Evolutionary conservation across 306 rosid genomes (phyloP).

Genomic region (Gastrolobium villosum): DNA sequence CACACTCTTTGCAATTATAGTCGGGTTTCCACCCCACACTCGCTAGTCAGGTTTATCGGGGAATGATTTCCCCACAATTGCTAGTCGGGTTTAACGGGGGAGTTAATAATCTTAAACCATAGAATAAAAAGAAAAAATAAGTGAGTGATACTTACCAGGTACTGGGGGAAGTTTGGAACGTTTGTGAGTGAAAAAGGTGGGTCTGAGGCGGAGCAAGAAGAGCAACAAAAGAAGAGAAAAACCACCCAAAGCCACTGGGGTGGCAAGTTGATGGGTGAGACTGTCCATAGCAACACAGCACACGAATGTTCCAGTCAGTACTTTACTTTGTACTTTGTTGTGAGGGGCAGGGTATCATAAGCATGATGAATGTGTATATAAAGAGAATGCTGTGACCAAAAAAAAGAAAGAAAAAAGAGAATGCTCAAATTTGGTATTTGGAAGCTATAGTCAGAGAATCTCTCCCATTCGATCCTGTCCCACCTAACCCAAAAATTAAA

Average conservation of each 20-base stretch:
- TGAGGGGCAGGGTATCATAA: background rate
- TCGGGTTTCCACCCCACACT: no score
- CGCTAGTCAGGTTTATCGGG: no score
- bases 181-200: conserved; percentile 18
- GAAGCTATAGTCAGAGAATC: conserved; percentile 8
- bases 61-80: no score
- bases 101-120: no score
- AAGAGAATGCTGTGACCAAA: no score
- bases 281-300: conserved; percentile 13
- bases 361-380: no score
- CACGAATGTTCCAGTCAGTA: background rate
- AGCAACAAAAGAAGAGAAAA: conserved; percentile 51
- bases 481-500: no score
- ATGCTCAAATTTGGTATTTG: background rate
- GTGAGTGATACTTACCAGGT: conserved; percentile 58
- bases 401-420: background rate
- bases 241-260: conserved; percentile 58
- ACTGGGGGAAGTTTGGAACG: conserved; percentile 63
- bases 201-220: conserved; percentile 19
- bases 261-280: background rate
- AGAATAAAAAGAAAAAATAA: no score
- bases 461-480: background rate
- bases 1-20: no score
- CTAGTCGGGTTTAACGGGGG: no score
- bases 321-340: background rate